A percentile compares a stretch with the other conserved stretches of the same genome.
These are phyloP conservation scores for Coemansia sp. DNA, from an alignment of 192 early-diverging fungal genomes.

Conservation along the genomic window DNA sequence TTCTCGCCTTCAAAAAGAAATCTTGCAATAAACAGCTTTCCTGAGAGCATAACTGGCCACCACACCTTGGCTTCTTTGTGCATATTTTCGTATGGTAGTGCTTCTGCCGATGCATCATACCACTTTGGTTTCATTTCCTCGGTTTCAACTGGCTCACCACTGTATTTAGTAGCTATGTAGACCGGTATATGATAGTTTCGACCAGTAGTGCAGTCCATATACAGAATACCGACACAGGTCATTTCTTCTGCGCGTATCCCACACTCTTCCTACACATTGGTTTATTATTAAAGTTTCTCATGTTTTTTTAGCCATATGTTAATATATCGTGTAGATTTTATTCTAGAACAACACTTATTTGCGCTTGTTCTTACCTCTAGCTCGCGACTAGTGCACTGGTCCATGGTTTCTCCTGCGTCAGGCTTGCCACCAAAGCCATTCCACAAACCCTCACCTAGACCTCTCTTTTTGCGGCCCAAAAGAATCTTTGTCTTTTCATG, in stretches of 20 bases:
- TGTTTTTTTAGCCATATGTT: neutral
- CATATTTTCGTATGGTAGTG: constrained; percentile 63
- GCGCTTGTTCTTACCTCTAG: constrained; percentile 42
- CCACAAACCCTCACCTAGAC: constrained; percentile 67
- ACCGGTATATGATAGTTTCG: constrained; percentile 59
- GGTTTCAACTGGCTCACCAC: constrained; percentile 62
- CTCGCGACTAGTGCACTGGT: constrained; percentile 65
- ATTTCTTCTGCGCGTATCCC: constrained; percentile 50
- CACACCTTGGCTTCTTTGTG: constrained; percentile 42
- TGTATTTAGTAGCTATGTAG: constrained; percentile 49
- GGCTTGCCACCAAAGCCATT: constrained; percentile 82
- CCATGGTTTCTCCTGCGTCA: constrained; percentile 65
- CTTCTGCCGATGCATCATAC: constrained; percentile 46
- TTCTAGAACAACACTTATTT: neutral
- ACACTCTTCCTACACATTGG: constrained; percentile 56
- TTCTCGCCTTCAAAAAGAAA: constrained; percentile 27
- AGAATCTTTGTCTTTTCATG: constrained; percentile 47
- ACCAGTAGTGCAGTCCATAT: constrained; percentile 60
- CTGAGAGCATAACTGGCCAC: constrained; percentile 42
- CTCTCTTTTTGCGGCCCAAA: constrained; percentile 78
- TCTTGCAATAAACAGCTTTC: constrained; percentile 23
- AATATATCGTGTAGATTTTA: too few relatives aligned
- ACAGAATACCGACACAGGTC: constrained; percentile 56
- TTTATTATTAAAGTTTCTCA: neutral
- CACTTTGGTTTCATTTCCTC: constrained; percentile 78